Conservation (phyloP, 768 basidiomycete genomes). For the Agrocybe praecox region DNA sequence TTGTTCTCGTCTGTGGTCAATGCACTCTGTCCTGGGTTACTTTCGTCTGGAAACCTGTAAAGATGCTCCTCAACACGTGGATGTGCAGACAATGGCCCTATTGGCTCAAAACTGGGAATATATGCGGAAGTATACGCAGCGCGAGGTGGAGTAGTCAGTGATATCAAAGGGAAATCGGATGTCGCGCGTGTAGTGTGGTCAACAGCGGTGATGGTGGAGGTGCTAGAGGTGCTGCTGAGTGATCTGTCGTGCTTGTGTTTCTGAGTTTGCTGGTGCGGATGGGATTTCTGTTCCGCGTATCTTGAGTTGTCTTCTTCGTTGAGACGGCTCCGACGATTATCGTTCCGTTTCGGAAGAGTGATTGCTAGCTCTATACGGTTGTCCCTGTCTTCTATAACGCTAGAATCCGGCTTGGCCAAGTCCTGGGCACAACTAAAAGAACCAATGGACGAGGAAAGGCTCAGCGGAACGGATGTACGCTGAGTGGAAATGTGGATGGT, state of each 20-base stretch:
- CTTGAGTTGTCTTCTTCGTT: slow-evolving; percentile 2
- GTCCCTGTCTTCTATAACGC: neutral
- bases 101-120: slow-evolving; percentile 1
- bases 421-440: slow-evolving; percentile 8
- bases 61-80: slow-evolving; percentile 3
- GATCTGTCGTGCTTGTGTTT: slow-evolving; percentile 12
- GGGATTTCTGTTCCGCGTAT: slow-evolving; percentile 6
- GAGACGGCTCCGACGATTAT: slow-evolving; percentile 11
- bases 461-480: slow-evolving; percentile 19
- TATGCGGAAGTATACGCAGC: slow-evolving; percentile 5
- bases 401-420: neutral
- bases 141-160: slow-evolving; percentile 6
- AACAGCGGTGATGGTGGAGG: slow-evolving; percentile 11
- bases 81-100: slow-evolving; percentile 2
- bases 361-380: slow-evolving; percentile 9
- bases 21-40: neutral
- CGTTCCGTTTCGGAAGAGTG: slow-evolving; percentile 13
- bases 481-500: slow-evolving; percentile 24
- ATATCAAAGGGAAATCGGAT: slow-evolving; percentile 3
- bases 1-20: neutral
- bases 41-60: slow-evolving; percentile 2
- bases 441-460: slow-evolving; percentile 10
- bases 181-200: slow-evolving; percentile 1
- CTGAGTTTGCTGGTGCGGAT: neutral
- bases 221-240: slow-evolving; percentile 12